Evolutionary conservation across 2,329 filamentous ascomycete genomes (phyloP), one percentile per base, ranked within the genome.

Genomic region (Alternaria novae-zelandiae): DNA sequence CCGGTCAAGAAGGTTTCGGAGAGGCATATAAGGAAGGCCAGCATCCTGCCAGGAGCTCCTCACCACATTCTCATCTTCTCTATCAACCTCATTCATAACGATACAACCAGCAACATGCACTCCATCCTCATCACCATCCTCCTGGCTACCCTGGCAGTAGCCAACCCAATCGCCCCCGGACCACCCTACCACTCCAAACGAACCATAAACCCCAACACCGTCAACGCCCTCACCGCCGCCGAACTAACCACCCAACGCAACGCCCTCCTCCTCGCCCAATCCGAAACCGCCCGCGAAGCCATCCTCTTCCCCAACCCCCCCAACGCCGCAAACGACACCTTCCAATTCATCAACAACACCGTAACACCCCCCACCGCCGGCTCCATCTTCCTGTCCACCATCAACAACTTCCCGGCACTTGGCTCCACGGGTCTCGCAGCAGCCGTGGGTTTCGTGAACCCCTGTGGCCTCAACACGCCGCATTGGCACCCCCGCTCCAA

Each of bases 351-450:
- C 54, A 68, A 72, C 65, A 78, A 75, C 70, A 78, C 68, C 13
- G 81, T 83, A 61, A 74, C 78, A 47, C 43, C 69, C 5, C 66
- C 68, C 2, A 71, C 69, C 2, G 85, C 84, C 43, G 85, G 85
- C 44, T 80, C 85, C 69, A 80, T 87, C 64, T 77, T 86, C 41
- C 79, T 82, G 20, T 85, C 86, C 47, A 86, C 87, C 79, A 82
- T 86, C 72, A 84, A 85, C 77, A 84, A 82, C 36, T 88, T 88
- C 77, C 86, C 87, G 3, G 85, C 86, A 25, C 83, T 88, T 20
- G 83, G 86, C 20, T 82, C 84, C 51, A 86, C 84, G 5, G 82
- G 82, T 20, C 77, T 83, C 36, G 82, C 82, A 61, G 85, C 86
- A 80, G 84, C 85, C 3, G 76, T 88, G 8, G 86, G 84, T 44